Base-by-base conservation (phyloP, 305 asterid species). In the Fraxinus sp. region DNA sequence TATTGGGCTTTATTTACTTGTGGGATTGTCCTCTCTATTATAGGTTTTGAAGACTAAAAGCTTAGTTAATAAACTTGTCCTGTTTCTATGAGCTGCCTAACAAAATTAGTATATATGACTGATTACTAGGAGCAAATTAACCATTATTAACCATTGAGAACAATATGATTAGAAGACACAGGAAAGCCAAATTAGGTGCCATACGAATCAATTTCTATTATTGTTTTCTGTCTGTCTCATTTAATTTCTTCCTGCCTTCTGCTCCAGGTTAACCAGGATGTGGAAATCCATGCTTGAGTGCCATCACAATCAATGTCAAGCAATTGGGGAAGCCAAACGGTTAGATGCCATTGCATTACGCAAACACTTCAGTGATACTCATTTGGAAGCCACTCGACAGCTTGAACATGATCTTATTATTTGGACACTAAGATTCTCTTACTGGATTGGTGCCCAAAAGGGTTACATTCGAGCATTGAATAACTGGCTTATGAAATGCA, bases 281-380 rank as follows among this genome's bases (percentile, higher is more conserved):
- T 95, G 98, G 99, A 95, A 89, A 83, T 84, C 92, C 83, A 94
- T 92, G 97, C 97, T 93, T 3, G 95, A 92, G 81, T 94, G 99
- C 86, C 99, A 95, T 85, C 98, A 72, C 72, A 92, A 44, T 85
- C 99, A 94, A 74, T 90, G 95, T 79, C 91, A 88, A 87, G 97
- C 99, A 62, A 94, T 95, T 78, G 91, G 84, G 78, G 97, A 91
- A 84, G 99, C 98, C 85, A 94, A 91, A 84, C 84, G 86, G 33
- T 87, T 94, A 72, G 98, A 94, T 79, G 93, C 93, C 84, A 87
- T 93, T 78, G 95, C 98, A 79, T 81, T 88, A 32, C 87, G 86
- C 80, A 94, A 88, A 78, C 94, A 91, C 87, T 89, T 85, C 52
- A 90, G 90, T 70, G 97, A 93, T 70, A 87, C 93, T 74, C 94